Evolutionary conservation across 2,329 filamentous ascomycete genomes (phyloP).

Genomic region (Xylariaceae sp.): DNA sequence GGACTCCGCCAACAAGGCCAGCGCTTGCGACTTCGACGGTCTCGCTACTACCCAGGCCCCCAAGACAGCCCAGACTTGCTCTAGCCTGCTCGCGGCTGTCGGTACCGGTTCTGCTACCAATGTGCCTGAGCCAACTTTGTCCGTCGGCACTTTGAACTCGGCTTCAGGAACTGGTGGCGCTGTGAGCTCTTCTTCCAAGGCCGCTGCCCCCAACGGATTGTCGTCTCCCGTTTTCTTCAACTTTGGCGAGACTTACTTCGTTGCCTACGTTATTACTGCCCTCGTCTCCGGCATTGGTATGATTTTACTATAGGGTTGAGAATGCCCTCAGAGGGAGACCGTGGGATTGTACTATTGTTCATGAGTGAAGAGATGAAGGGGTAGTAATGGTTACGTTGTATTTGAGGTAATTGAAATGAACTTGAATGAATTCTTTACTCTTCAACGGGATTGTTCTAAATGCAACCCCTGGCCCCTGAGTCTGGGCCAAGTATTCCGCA

Average conservation of each 20-base stretch:
- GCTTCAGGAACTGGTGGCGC: conserved; percentile 26
- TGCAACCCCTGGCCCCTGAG: background rate
- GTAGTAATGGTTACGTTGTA: background rate
- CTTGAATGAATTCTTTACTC: background rate
- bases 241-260: conserved; percentile 36
- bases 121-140: conserved; percentile 45
- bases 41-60: conserved; percentile 51
- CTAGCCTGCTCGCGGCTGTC: conserved; percentile 54
- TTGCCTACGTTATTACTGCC: conserved; percentile 45
- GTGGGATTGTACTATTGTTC: background rate
- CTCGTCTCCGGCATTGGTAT: conserved; percentile 48
- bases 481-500: background rate
- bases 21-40: conserved; percentile 68
- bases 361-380: background rate
- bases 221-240: conserved; percentile 28
- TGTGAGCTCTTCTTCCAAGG: conserved; percentile 39
- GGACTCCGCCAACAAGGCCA: conserved; percentile 45
- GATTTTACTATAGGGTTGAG: conserved; percentile 44
- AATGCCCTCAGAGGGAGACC: background rate
- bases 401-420: background rate
- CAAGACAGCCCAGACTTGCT: conserved; percentile 49
- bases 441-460: background rate
- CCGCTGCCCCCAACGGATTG: conserved; percentile 41
- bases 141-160: background rate
- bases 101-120: conserved; percentile 55